Evolutionary conservation across 2,329 filamentous ascomycete genomes (phyloP).

Genomic region (Raffaelea arxii): DNA sequence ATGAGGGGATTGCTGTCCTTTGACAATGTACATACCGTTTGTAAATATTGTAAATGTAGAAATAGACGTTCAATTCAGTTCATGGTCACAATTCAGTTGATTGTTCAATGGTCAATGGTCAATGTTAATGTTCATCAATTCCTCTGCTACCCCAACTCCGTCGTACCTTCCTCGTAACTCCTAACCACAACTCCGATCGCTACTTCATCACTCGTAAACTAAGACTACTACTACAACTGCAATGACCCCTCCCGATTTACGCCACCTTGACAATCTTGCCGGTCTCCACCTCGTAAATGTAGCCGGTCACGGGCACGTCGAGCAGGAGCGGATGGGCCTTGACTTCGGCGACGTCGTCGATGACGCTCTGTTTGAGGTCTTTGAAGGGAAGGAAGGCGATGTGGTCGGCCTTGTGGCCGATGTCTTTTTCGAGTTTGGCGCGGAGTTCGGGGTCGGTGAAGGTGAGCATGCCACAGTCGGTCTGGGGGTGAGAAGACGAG

Average conservation of each 20-base stretch:
- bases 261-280: slow-evolving; percentile 5
- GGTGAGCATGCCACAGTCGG: slow-evolving; percentile 64
- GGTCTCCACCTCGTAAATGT: slow-evolving; percentile 34
- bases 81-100: too few relatives aligned
- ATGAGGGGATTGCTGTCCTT: too few relatives aligned
- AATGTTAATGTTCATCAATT: too few relatives aligned
- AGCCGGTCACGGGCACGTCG: slow-evolving; percentile 55
- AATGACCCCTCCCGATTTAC: background rate
- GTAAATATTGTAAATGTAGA: too few relatives aligned
- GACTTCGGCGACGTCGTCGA: slow-evolving; percentile 55
- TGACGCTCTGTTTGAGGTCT: slow-evolving; percentile 53
- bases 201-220: background rate
- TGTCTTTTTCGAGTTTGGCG: slow-evolving; percentile 45
- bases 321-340: slow-evolving; percentile 53
- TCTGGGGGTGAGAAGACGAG: slow-evolving; percentile 19
- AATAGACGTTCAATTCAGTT: too few relatives aligned
- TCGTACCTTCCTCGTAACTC: too few relatives aligned
- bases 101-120: too few relatives aligned
- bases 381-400: slow-evolving; percentile 57
- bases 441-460: slow-evolving; percentile 49
- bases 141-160: too few relatives aligned
- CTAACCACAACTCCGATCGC: background rate
- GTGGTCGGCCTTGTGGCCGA: slow-evolving; percentile 36
- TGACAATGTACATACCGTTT: too few relatives aligned
- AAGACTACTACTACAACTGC: too few relatives aligned